Evolutionary conservation across 768 basidiomycete genomes (phyloP).

Genomic region (Trametes meyenii): DNA sequence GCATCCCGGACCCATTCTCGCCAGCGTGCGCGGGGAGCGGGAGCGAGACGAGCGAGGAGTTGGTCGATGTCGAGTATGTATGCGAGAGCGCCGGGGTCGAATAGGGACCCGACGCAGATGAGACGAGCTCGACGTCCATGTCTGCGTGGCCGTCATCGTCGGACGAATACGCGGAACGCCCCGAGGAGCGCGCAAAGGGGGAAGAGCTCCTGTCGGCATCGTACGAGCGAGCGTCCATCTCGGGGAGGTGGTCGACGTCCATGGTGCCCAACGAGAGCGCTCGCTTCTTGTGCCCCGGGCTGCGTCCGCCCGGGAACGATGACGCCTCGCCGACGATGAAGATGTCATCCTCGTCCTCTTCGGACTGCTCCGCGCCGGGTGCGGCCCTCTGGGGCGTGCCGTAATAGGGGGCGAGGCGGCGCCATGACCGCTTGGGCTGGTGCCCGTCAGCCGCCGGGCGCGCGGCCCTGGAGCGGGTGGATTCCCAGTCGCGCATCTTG

Average conservation of each 20-base stretch:
- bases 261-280: slow-evolving; percentile 49
- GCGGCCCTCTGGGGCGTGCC: slow-evolving; percentile 9
- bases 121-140: slow-evolving; percentile 20
- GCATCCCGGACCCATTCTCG: background rate
- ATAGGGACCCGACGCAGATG: slow-evolving; percentile 23
- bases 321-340: slow-evolving; percentile 53
- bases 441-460: slow-evolving; percentile 2
- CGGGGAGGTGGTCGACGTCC: slow-evolving; percentile 40
- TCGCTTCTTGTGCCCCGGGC: slow-evolving; percentile 40
- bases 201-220: slow-evolving; percentile 37
- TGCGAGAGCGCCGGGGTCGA: slow-evolving; percentile 41
- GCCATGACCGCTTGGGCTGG: slow-evolving; percentile 8
- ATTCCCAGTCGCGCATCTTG: slow-evolving; percentile 76
- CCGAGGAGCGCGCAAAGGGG: slow-evolving; percentile 33
- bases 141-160: slow-evolving; percentile 38
- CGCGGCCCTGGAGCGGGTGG: slow-evolving; percentile 43
- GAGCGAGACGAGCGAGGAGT: slow-evolving; percentile 45
- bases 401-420: slow-evolving; percentile 19
- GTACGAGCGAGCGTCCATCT: slow-evolving; percentile 15
- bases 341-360: slow-evolving; percentile 54
- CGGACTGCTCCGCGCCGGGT: slow-evolving; percentile 21
- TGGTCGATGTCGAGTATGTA: slow-evolving; percentile 40
- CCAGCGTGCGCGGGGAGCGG: slow-evolving; percentile 25
- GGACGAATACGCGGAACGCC: slow-evolving; percentile 35
- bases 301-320: slow-evolving; percentile 16